Conservation (phyloP, 31 red algal species). For the Porphyra umbilicalis region DNA sequence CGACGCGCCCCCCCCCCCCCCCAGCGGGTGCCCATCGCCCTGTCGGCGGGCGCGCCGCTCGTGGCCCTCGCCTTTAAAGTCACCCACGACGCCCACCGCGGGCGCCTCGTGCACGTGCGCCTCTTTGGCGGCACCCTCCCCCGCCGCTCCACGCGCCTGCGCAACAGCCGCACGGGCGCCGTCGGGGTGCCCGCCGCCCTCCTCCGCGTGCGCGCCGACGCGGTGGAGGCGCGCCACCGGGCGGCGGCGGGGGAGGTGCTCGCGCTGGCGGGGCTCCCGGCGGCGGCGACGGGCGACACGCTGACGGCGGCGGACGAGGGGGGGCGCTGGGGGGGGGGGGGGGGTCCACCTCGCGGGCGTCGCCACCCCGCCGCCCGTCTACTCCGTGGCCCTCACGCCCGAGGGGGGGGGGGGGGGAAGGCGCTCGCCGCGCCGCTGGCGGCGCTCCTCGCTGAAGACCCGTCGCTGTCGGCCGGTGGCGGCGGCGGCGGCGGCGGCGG, state of each 20-base stretch:
- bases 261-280: constrained; percentile 59
- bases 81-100: constrained; percentile 71
- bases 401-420: constrained; percentile 28
- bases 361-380: constrained; percentile 60
- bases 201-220: constrained; percentile 67
- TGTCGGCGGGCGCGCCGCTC: constrained; percentile 21
- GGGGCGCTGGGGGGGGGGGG: not conserved
- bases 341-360: constrained; percentile 39
- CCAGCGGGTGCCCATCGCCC: not conserved
- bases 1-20: not conserved
- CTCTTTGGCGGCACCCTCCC: constrained; percentile 47
- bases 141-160: constrained; percentile 11
- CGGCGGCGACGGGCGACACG: constrained; percentile 82
- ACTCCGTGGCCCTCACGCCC: constrained; percentile 65
- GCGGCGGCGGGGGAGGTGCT: constrained; percentile 66
- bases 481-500: constrained; percentile 20
- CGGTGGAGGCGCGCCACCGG: constrained; percentile 33
- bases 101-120: constrained; percentile 68
- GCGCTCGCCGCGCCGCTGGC: constrained; percentile 40
- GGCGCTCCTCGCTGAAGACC: constrained; percentile 63
- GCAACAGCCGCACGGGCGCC: constrained; percentile 41
- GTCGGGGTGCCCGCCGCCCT: constrained; percentile 43
- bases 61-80: constrained; percentile 91
- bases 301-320: constrained; percentile 16
- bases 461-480: constrained; percentile 29